Conservation (phyloP, 2,329 filamentous ascomycete species). For the Phialophora verrucosa region DNA sequence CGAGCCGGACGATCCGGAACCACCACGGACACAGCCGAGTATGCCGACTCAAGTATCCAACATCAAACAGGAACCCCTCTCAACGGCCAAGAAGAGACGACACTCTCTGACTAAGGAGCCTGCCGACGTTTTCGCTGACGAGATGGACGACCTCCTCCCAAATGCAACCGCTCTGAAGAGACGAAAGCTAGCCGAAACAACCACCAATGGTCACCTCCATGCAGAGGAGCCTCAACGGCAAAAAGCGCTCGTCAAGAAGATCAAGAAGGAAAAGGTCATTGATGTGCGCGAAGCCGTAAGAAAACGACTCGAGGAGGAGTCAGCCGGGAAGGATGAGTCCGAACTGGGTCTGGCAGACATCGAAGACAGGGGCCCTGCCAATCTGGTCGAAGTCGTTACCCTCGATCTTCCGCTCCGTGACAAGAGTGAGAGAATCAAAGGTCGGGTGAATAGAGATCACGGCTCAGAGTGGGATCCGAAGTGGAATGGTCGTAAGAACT, state of each 20-base stretch:
- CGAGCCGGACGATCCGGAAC: neutral
- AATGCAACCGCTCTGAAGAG: conserved; percentile 79
- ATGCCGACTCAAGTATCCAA: conserved; percentile 17
- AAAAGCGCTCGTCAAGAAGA: conserved; percentile 53
- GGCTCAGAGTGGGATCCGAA: conserved; percentile 77
- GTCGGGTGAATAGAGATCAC: conserved; percentile 42
- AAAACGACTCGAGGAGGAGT: conserved; percentile 44
- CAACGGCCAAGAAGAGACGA: conserved; percentile 40
- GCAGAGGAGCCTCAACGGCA: conserved; percentile 30
- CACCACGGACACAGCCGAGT: conserved; percentile 14
- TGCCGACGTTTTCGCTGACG: conserved; percentile 51
- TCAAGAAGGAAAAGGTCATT: conserved; percentile 57
- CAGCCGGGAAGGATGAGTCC: conserved; percentile 46
- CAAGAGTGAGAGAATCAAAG: conserved; percentile 41
- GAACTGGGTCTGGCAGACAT: conserved; percentile 70
- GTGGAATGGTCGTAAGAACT: conserved; percentile 96
- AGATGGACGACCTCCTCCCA: conserved; percentile 76
- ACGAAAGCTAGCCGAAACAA: conserved; percentile 66
- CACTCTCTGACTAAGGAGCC: conserved; percentile 42
- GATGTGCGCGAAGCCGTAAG: conserved; percentile 71
- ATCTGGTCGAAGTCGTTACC: conserved; percentile 76
- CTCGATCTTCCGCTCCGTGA: conserved; percentile 64
- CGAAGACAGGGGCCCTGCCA: conserved; percentile 63
- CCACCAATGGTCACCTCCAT: conserved; percentile 48
- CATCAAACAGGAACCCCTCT: conserved; percentile 39